Evolutionary conservation across 2,329 filamentous ascomycete genomes (phyloP), one percentile per base, ranked within the genome.

Genomic region (Fusarium solani-melongenae): DNA sequence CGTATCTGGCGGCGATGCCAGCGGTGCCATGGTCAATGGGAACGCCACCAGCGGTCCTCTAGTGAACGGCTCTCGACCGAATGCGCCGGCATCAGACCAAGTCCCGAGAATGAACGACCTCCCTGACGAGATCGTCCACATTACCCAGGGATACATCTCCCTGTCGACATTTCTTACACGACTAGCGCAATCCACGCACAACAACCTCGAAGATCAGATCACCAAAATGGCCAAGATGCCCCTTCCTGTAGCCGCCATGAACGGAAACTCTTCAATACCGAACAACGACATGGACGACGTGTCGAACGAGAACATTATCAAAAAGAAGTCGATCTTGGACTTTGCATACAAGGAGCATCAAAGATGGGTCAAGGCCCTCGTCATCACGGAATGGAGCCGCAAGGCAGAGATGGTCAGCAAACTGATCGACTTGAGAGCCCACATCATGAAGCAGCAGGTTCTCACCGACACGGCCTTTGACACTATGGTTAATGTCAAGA

Each of bases 361-460:
- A 33, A 94, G 94, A 84, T 98, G 97, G 87, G 94, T 97, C 81
- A 98, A 99, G 84, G 90, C 95, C 9, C 87, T 98, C 22, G 94
- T 99, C 24, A 92, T 99, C 55, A 91, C 93, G 2, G 93, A 96
- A 83, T 99, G 96, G 96, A 94, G 93, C 80, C 89, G 93, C 78
- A 92, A 93, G 81, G 91, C 92, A 36, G 88, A 91, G 41, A 91
- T 93, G 76, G 93, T 98, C 76, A 93, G 92, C 84, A 94, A 93
- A 82, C 88, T 98, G 69, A 97, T 98, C 74, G 95, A 98, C 79
- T 84, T 99, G 73, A 93, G 93, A 79, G 87, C 88, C 29, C 94
- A 96, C 85, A 87, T 97, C 70, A 88, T 91, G 66, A 83, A 86
- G 66, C 88, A 93, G 77, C 87, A 91, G 70, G 82, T 87, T 55